Evolutionary conservation across 768 basidiomycete species (phyloP).

Genomic region (Chalciporus sphaerocephalus): DNA sequence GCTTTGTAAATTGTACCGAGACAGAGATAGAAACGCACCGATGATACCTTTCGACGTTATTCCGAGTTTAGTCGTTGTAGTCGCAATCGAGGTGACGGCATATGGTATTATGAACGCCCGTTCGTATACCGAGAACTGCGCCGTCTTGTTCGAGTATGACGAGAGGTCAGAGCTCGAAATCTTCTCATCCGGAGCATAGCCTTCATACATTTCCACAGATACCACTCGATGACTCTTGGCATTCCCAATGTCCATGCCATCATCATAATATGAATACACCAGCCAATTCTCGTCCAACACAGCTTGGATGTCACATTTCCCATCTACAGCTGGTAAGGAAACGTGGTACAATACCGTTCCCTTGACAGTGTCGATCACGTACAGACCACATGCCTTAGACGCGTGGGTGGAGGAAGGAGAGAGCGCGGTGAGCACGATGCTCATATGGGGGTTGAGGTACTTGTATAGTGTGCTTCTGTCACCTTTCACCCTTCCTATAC

Average conservation of each 20-base stretch:
- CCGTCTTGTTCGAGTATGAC: slow-evolving; percentile 49
- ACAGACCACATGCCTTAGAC: slow-evolving; percentile 50
- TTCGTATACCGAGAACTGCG: slow-evolving; percentile 55
- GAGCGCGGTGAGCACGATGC: slow-evolving; percentile 58
- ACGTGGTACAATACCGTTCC: slow-evolving; percentile 72
- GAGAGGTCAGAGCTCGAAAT: slow-evolving; percentile 47
- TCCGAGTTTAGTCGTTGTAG: slow-evolving; percentile 84
- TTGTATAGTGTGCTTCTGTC: slow-evolving; percentile 90
- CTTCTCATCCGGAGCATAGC: slow-evolving; percentile 60
- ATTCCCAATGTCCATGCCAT: slow-evolving; percentile 42
- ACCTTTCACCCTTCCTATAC: slow-evolving; percentile 78
- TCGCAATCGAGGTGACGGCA: slow-evolving; percentile 62
- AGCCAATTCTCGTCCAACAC: slow-evolving; percentile 88
- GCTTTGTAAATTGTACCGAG: background rate
- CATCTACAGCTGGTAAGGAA: slow-evolving; percentile 42
- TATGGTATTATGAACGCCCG: slow-evolving; percentile 68
- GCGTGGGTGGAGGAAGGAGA: slow-evolving; percentile 11
- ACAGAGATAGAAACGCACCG: slow-evolving; percentile 43
- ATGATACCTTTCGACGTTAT: slow-evolving; percentile 85
- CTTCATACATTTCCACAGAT: slow-evolving; percentile 88
- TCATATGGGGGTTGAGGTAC: slow-evolving; percentile 82
- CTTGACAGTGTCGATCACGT: slow-evolving; percentile 75
- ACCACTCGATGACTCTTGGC: slow-evolving; percentile 71
- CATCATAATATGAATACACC: slow-evolving; percentile 81
- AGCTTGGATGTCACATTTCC: slow-evolving; percentile 62